Conservation (phyloP, 2,329 filamentous ascomycete species). For the Beauveria bassiana region DNA sequence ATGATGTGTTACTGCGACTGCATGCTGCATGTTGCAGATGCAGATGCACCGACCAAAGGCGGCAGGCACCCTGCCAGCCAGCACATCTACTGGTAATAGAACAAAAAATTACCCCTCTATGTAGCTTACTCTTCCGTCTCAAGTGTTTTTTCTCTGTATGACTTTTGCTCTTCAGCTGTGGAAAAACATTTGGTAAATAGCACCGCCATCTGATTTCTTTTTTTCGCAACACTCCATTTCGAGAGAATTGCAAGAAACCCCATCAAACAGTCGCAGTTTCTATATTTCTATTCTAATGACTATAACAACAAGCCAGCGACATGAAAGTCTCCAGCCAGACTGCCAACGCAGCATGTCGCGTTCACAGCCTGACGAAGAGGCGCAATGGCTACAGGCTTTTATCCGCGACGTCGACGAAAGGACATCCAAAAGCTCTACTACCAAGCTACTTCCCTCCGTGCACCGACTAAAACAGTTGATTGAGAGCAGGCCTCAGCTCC, state of each 20-base stretch:
- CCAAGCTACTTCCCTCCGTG: neutral
- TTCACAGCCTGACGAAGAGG: neutral
- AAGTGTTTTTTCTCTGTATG: too few relatives aligned
- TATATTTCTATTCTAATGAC: neutral
- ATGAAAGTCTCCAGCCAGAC: neutral
- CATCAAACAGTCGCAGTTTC: too few relatives aligned
- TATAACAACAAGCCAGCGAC: neutral
- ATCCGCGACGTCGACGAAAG: neutral
- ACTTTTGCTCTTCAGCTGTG: too few relatives aligned
- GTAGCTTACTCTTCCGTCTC: too few relatives aligned
- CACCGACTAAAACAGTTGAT: conserved; percentile 8
- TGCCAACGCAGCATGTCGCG: neutral
- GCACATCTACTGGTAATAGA: too few relatives aligned
- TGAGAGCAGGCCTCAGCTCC: conserved; percentile 15
- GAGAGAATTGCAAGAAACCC: too few relatives aligned
- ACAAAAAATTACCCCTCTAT: too few relatives aligned
- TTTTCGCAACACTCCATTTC: neutral
- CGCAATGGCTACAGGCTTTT: neutral
- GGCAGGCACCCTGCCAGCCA: too few relatives aligned
- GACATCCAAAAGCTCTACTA: accelerated
- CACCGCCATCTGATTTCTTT: neutral
- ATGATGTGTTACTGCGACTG: too few relatives aligned
- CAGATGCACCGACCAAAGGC: neutral
- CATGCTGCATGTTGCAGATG: neutral
- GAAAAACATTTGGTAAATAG: neutral